Conservation (phyloP, 192 early-diverging fungal species). For the Funneliformis geosporum region DNA sequence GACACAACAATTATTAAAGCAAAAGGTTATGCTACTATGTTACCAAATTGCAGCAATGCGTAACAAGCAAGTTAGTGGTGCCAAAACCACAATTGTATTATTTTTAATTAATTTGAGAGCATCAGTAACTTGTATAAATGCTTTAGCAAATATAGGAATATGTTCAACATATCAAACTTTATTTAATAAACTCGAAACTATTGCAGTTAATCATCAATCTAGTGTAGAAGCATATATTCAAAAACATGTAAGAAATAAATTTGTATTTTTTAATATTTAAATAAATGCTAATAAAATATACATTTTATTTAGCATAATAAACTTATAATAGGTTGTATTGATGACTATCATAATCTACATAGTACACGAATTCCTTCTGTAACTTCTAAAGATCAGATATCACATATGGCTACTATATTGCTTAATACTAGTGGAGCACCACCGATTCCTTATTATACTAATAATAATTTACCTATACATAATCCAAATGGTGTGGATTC, state of each 20-base stretch:
- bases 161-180: constrained; percentile 2
- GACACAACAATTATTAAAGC: not conserved
- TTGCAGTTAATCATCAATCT: too few relatives aligned
- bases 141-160: not conserved
- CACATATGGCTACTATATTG: not conserved
- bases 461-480: not conserved
- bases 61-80: not conserved
- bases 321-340: not conserved
- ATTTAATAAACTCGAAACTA: not conserved
- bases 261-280: too few relatives aligned
- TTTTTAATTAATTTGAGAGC: not conserved
- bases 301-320: not conserved
- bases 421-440: not conserved
- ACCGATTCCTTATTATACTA: not conserved
- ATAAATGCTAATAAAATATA: too few relatives aligned
- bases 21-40: not conserved
- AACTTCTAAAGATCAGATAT: not conserved
- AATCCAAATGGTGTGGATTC: not conserved
- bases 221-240: too few relatives aligned
- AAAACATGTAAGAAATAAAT: too few relatives aligned
- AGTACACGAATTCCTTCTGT: not conserved
- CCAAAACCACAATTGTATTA: not conserved
- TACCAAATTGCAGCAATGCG: not conserved
- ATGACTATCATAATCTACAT: not conserved
- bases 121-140: not conserved